Percentiles rank a stretch among this genome's conserved stretches.
Conservation (phyloP, 768 basidiomycete genomes). For the Gloeophyllum trabeum region DNA sequence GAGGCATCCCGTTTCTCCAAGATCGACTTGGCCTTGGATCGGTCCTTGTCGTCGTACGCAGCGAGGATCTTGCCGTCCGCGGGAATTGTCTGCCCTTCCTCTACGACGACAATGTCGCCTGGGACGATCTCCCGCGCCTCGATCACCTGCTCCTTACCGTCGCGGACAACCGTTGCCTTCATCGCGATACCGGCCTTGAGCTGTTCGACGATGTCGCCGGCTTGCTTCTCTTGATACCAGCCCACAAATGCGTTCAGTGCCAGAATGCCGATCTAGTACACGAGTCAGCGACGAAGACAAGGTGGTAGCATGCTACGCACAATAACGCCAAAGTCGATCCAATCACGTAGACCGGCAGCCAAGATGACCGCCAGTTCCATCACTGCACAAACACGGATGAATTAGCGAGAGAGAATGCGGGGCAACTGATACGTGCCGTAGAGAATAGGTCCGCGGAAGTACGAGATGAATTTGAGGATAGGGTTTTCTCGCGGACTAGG, state of each 20-base stretch:
- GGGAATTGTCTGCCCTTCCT: slow-evolving; percentile 33
- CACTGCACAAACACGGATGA: slow-evolving; percentile 9
- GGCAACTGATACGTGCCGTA: slow-evolving; percentile 11
- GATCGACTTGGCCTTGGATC: slow-evolving; percentile 17
- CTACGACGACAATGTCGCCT: slow-evolving; percentile 30
- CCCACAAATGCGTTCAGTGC: slow-evolving; percentile 30
- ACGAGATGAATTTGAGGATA: slow-evolving; percentile 29
- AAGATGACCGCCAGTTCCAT: slow-evolving; percentile 38
- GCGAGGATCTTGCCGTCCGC: slow-evolving; percentile 34
- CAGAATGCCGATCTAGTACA: slow-evolving; percentile 23
- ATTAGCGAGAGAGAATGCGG: neutral
- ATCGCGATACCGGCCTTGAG: slow-evolving; percentile 37
- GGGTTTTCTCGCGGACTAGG: slow-evolving; percentile 26
- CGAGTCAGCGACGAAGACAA: neutral
- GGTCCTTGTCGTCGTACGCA: slow-evolving; percentile 26
- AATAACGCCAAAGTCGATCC: slow-evolving; percentile 39
- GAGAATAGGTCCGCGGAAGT: slow-evolving; percentile 31
- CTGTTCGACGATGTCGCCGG: slow-evolving; percentile 35
- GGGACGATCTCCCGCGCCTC: slow-evolving; percentile 32
- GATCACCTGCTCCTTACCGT: slow-evolving; percentile 28
- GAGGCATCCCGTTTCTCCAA: slow-evolving; percentile 11
- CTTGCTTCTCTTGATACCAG: slow-evolving; percentile 39
- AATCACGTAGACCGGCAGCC: slow-evolving; percentile 31
- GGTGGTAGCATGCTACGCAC: slow-evolving; percentile 12
- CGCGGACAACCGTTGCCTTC: slow-evolving; percentile 25